A percentile compares a stretch with the other conserved stretches of the same genome.
phyloP scores from a whole-genome alignment of 208 protist species.

The Wallacemonas sp. region DNA sequence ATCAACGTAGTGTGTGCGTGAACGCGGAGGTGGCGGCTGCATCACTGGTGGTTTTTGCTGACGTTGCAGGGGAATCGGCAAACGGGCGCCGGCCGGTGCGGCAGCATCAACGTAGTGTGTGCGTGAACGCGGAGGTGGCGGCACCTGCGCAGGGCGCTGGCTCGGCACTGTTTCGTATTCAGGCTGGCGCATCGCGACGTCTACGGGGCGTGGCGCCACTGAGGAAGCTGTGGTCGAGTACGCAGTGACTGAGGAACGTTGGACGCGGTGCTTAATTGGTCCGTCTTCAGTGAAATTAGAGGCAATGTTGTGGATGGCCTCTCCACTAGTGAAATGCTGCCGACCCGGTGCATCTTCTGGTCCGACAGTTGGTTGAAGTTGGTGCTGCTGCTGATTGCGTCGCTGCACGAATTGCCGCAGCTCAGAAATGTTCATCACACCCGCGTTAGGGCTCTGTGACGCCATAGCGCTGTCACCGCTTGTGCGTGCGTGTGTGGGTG shows the following conservation, averaged over 20 bases:
- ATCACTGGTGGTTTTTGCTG: neutral
- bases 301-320: neutral
- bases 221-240: too few species aligned
- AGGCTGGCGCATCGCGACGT: too few species aligned
- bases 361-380: neutral
- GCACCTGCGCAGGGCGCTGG: too few species aligned
- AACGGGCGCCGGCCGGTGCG: neutral
- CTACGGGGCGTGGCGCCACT: too few species aligned
- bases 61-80: neutral
- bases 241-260: too few species aligned
- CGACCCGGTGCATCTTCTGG: too few species aligned
- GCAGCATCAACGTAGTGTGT: neutral
- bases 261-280: too few species aligned
- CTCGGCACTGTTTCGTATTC: too few species aligned
- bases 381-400: conserved; percentile 8
- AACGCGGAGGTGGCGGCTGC: neutral
- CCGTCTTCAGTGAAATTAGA: neutral
- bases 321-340: neutral
- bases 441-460: neutral
- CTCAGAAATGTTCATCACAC: neutral
- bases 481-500: too few species aligned
- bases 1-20: neutral
- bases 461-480: too few species aligned
- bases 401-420: neutral
- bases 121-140: neutral